Conservation (phyloP, 768 basidiomycete genomes). For the Boletellus emodensis region DNA sequence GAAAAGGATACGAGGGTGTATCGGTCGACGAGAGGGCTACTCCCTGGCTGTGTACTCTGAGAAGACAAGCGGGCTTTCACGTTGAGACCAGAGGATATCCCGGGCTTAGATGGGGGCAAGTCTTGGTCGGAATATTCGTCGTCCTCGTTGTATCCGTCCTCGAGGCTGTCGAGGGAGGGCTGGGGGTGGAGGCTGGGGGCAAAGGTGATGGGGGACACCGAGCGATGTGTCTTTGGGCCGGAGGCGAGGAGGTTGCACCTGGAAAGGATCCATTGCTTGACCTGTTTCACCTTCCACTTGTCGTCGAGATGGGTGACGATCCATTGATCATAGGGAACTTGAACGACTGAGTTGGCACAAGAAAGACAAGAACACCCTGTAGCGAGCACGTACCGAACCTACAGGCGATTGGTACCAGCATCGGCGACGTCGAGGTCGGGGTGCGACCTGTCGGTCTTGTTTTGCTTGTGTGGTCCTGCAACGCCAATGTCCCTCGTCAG, state of each 20-base stretch:
- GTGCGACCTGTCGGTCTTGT: neutral
- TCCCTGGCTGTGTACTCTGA: conserved; percentile 5
- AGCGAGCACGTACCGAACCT: conserved; percentile 46
- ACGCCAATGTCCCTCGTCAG: conserved; percentile 56
- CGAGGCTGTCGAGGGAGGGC: conserved; percentile 23
- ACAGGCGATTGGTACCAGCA: conserved; percentile 46
- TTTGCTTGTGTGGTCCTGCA: no score
- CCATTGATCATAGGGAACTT: conserved; percentile 77
- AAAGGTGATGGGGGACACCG: conserved; percentile 69
- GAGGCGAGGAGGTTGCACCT: conserved; percentile 45
- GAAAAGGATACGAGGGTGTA: conserved; percentile 62
- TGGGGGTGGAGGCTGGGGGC: conserved; percentile 32
- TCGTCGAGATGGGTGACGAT: conserved; percentile 64
- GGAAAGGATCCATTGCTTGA: conserved; percentile 60
- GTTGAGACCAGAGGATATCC: conserved; percentile 8
- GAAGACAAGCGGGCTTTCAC: conserved; percentile 10
- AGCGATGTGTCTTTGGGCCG: conserved; percentile 32
- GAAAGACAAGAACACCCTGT: neutral
- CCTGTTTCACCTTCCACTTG: conserved; percentile 54
- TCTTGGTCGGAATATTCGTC: conserved; percentile 32
- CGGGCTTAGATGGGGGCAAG: conserved; percentile 1
- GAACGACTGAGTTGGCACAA: neutral
- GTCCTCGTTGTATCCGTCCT: conserved; percentile 30
- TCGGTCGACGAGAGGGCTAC: conserved; percentile 26
- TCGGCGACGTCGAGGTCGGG: neutral